A percentile compares a stretch with the other conserved stretches of the same genome.
These are phyloP conservation scores for Fusarium sp. DNA, from an alignment of 2,329 filamentous ascomycete genomes.

Conservation along the genomic window DNA sequence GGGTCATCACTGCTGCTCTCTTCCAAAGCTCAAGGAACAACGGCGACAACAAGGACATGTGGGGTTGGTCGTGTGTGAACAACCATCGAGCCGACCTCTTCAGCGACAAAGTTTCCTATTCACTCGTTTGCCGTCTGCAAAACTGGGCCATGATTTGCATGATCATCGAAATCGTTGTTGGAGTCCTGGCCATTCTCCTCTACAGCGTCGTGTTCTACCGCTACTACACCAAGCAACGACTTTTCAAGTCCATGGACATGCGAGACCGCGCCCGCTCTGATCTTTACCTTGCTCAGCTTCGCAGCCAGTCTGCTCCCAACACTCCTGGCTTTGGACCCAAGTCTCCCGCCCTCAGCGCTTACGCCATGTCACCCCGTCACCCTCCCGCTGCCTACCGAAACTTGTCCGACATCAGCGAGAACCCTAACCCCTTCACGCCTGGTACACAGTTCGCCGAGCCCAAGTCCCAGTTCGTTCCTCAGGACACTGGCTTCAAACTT, in stretches of 20 bases:
- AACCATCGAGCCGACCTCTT: constrained; percentile 86
- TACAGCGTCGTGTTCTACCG: constrained; percentile 97
- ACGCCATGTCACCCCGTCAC: constrained; percentile 71
- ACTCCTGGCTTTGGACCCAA: constrained; percentile 88
- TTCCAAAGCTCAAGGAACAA: constrained; percentile 82
- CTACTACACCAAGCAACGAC: constrained; percentile 94
- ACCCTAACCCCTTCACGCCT: constrained; percentile 64
- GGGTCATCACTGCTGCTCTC: constrained; percentile 86
- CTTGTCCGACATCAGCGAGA: constrained; percentile 59
- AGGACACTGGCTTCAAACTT: constrained; percentile 78
- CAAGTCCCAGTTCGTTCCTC: constrained; percentile 69
- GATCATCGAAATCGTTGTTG: constrained; percentile 95
- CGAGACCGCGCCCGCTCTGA: constrained; percentile 95
- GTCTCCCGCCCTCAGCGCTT: constrained; percentile 62
- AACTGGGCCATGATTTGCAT: constrained; percentile 97
- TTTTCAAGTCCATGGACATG: constrained; percentile 96
- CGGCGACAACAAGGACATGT: constrained; percentile 84
- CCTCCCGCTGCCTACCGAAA: constrained; percentile 68
- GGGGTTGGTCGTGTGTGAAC: constrained; percentile 97
- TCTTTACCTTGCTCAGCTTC: constrained; percentile 89
- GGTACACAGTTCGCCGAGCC: constrained; percentile 70
- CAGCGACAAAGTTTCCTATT: constrained; percentile 84
- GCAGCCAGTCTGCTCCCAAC: constrained; percentile 90
- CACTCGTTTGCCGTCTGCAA: constrained; percentile 88
- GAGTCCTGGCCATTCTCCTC: constrained; percentile 89